A percentile compares a stretch with the other conserved stretches of the same genome.
These are phyloP conservation scores for Epichloe bromicola DNA, from an alignment of 2,329 filamentous ascomycete genomes.

Conservation along the genomic window DNA sequence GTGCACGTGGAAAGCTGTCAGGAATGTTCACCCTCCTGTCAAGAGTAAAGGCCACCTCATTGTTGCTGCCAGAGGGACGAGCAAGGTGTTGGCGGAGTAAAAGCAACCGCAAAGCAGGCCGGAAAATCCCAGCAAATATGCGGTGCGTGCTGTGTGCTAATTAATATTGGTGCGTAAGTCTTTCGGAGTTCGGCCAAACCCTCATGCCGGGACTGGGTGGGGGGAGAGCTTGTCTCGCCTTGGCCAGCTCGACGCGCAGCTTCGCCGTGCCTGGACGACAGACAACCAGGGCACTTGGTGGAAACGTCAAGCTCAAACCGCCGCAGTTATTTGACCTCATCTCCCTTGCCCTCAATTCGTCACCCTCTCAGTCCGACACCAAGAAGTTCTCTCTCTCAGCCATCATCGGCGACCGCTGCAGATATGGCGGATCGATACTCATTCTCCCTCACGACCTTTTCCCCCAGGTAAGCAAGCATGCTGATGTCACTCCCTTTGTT, in stretches of 20 bases:
- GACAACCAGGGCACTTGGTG: constrained; percentile 13
- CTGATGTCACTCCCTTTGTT: constrained; percentile 10
- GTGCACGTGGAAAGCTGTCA: constrained; percentile 8
- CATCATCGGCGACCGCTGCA: constrained; percentile 10
- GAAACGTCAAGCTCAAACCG: constrained; percentile 21
- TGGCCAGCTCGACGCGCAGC: constrained; percentile 25
- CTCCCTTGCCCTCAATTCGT: constrained; percentile 4
- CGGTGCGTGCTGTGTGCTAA: no score
- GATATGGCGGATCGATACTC: constrained; percentile 97
- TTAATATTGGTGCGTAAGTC: background rate
- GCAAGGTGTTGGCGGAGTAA: constrained; percentile 2
- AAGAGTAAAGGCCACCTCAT: constrained; percentile 21
- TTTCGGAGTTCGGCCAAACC: constrained; percentile 15
- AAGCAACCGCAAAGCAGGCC: background rate
- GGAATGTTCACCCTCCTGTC: constrained; percentile 10
- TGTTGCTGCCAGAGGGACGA: constrained; percentile 6
- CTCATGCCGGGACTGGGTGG: constrained; percentile 10
- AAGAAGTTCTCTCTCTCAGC: background rate
- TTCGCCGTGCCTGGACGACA: constrained; percentile 22
- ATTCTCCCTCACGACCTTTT: constrained; percentile 98
- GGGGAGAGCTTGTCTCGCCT: constrained; percentile 1
- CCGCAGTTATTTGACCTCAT: constrained; percentile 12
- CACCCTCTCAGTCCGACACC: constrained; percentile 7
- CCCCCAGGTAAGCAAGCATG: constrained; percentile 67
- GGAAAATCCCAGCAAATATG: background rate